Evolutionary conservation across 352 stramenopile species (phyloP).

Genomic region (Globisporangium acanthophoron): DNA sequence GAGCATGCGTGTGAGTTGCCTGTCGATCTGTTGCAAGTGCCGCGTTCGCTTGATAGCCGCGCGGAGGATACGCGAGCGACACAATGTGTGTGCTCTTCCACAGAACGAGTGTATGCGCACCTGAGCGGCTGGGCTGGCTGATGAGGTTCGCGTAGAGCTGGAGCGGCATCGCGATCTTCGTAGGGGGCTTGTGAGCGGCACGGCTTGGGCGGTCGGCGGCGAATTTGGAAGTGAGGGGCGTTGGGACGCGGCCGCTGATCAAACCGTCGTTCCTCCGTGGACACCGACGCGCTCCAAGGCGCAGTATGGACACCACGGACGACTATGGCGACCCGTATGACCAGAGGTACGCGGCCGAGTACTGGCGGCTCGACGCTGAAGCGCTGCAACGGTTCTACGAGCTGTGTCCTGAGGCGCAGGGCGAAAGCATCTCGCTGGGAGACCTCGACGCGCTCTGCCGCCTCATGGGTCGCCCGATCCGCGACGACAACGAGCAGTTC

Average conservation of each 20-base stretch:
- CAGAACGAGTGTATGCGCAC: too few species aligned
- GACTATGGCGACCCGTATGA: neutral
- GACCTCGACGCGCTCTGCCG: slow-evolving; percentile 48
- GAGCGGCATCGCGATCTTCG: slow-evolving; percentile 15
- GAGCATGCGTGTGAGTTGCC: too few species aligned
- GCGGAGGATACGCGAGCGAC: too few species aligned
- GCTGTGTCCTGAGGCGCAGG: slow-evolving; percentile 25
- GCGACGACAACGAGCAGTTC: slow-evolving; percentile 36
- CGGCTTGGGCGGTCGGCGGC: slow-evolving; percentile 1
- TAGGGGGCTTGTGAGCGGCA: neutral
- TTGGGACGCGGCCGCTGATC: slow-evolving; percentile 6
- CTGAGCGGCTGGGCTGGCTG: slow-evolving; percentile 26
- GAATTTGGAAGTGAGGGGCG: neutral
- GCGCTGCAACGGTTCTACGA: slow-evolving; percentile 27
- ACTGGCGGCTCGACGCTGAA: slow-evolving; percentile 48
- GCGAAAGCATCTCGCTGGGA: slow-evolving; percentile 27
- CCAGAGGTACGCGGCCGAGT: slow-evolving; percentile 28
- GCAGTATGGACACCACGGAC: neutral
- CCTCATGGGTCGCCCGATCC: slow-evolving; percentile 29
- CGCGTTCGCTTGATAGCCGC: too few species aligned
- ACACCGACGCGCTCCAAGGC: too few species aligned
- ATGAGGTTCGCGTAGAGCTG: slow-evolving; percentile 35
- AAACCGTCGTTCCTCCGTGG: neutral
- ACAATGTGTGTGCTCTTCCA: too few species aligned
- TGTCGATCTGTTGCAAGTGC: too few species aligned